Base-by-base conservation (phyloP, 176 grass and related monocot species). In the Phoenix roebelenii region DNA sequence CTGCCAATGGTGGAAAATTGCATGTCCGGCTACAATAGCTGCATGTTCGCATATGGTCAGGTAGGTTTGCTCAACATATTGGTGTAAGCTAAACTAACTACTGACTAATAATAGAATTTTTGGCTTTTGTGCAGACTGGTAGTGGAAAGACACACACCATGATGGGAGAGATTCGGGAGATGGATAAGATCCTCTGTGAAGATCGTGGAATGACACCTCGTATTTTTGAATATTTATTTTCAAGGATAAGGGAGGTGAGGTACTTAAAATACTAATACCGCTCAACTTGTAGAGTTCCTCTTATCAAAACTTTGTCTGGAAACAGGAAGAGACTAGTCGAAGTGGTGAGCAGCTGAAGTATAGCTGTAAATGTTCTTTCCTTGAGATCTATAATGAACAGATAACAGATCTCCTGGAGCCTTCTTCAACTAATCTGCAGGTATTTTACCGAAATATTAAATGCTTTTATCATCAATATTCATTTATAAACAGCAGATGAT, bases 321-420 rank as follows among this genome's bases (percentile, higher is more conserved):
- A 44, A 44, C 65, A 95, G 91, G 91, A 95, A 82, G 91, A 95
- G 70, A 80, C 87, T 64, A 60, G 57, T 10, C 66, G 75, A 52
- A 79, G 64, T 59, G 74, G 82, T 18, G 86, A 95, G 18, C 77
- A 82, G 57, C 68, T 95, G 22, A 90, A 75, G 59, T 95, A 90
- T 73, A 87, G 64, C 18, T 95, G 91, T 58, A 90, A 76, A 61
- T 95, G 91, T 64, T 95, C 83, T 57, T 95, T 95, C 72, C 57
- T 95, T 26, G 85, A 90, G 77, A 95, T 95, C 57, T 95, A 95
- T 58, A 95, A 87, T 82, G 91, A 95, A 75, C 91, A 95, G 19
- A 90, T 90, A 71, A 95, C 83, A 26, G 86, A 95, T 87, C 83
- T 95, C 24, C 86, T 95, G 51, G 91, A 87, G 48, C 86, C 91